Percentiles rank a stretch among this genome's conserved stretches.
Conservation (phyloP, 495 filamentous ascomycete genomes). For the Astrocystis sublimbata region DNA sequence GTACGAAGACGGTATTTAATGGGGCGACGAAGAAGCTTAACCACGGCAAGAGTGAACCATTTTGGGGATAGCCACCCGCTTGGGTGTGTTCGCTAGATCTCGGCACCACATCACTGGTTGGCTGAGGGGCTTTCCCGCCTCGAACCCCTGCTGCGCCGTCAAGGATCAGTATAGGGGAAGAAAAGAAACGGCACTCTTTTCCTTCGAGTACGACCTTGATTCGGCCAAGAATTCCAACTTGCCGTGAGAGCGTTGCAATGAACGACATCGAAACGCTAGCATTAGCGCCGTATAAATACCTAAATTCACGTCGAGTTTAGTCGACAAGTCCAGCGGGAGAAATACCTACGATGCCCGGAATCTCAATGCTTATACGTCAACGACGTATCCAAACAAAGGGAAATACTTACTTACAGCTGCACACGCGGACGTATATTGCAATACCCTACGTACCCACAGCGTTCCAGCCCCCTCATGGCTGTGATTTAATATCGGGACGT, state of each 20-base stretch:
- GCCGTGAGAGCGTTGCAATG: constrained; percentile 19
- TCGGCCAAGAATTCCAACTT: constrained; percentile 16
- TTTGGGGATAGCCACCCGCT: constrained; percentile 14
- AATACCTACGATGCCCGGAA: background rate
- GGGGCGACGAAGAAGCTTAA: constrained; percentile 10
- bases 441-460: constrained; percentile 21
- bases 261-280: constrained; percentile 12
- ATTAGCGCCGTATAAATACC: background rate
- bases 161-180: background rate
- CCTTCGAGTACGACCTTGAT: constrained; percentile 8
- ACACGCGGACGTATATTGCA: constrained; percentile 25
- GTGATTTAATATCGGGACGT: constrained; percentile 36
- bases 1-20: background rate
- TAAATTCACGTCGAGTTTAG: background rate
- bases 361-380: background rate
- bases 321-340: background rate
- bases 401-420: constrained; percentile 17
- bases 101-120: constrained; percentile 13
- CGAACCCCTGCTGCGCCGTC: background rate
- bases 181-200: constrained; percentile 4
- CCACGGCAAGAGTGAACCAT: constrained; percentile 14
- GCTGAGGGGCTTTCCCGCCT: constrained; percentile 8
- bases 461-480: constrained; percentile 31
- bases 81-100: constrained; percentile 10
- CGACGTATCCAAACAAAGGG: background rate